Base-by-base conservation (phyloP, 1,139 yeast species). In the Geotrichum citri-aurantii region DNA sequence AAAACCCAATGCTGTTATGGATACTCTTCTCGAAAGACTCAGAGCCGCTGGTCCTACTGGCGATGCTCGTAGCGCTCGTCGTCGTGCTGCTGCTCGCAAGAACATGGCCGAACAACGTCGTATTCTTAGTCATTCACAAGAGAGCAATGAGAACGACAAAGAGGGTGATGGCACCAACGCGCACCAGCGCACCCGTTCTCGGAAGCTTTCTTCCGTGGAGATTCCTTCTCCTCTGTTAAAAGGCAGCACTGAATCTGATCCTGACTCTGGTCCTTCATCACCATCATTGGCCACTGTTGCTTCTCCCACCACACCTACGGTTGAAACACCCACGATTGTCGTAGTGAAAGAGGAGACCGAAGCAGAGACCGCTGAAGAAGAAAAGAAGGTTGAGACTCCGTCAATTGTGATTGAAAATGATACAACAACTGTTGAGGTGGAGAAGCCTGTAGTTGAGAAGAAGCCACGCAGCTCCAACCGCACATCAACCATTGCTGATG, bases 41-140 rank as follows among this genome's bases (percentile, higher is more conserved):
- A 83, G 87, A 68, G 88, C 89, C 1, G 85, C 88, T 0, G 89
- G 88, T 0, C 84, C 87, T 17, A 68, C 83, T 6, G 85, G 89
- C 3, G 95, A 88, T 68, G 85, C 95, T 0, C 75, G 88, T 0
- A 83, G 93, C 7, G 96, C 96, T 0, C 77, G 96, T 65, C 84
- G 90, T 66, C 78, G 95, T 61, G 96, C 96, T 0, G 76, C 87
- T 63, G 88, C 92, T 65, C 81, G 93, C 63, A 63, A 65, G 53
- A 67, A 69, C 50, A 65, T 67, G 69, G 68, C 66, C 10, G 69
- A 64, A 42, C 69, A 65, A 31, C 61, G 66, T n/a, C 60, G 66
- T 7, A 52, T 62, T 54, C 52, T 46, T n/a, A 56, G 55, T 49
- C 52, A 51, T 26, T 50, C 62, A n/a, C 52, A 52, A 23, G 56